Conservation (phyloP, 1,284 basidiomycete genomes). For the Naganishia albida region DNA sequence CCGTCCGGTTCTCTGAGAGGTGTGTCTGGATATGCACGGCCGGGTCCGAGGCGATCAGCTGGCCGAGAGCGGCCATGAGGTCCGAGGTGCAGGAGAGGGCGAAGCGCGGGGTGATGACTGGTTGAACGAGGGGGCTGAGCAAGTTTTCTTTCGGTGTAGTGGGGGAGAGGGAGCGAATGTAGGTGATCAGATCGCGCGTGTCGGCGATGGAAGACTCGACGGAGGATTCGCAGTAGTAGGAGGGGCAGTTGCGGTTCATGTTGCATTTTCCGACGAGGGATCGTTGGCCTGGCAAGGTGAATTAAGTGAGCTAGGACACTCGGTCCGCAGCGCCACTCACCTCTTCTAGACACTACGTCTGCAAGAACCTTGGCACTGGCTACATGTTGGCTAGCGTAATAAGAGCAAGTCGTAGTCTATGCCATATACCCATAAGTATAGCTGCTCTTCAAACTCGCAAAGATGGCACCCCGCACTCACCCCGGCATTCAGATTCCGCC, state of each 20-base stretch:
- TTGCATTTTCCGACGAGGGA: slow-evolving; percentile 90
- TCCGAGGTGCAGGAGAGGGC: slow-evolving; percentile 83
- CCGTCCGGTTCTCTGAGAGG: slow-evolving; percentile 79
- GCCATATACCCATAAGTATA: not conserved
- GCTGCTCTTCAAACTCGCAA: too few relatives aligned
- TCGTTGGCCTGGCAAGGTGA: slow-evolving; percentile 66
- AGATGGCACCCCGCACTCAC: slow-evolving; percentile 65
- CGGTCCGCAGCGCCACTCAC: slow-evolving; percentile 51
- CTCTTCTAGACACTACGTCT: slow-evolving; percentile 67
- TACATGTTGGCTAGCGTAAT: slow-evolving; percentile 82
- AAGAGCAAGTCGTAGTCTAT: slow-evolving; percentile 90
- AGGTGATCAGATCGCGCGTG: slow-evolving; percentile 67
- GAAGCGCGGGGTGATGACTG: slow-evolving; percentile 91
- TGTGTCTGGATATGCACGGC: slow-evolving; percentile 85
- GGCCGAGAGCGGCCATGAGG: slow-evolving; percentile 68
- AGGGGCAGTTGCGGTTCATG: slow-evolving; percentile 78
- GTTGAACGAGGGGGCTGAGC: slow-evolving; percentile 66
- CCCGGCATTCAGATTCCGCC: slow-evolving; percentile 71
- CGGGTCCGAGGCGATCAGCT: slow-evolving; percentile 56
- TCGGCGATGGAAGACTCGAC: slow-evolving; percentile 61
- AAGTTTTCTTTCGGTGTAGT: slow-evolving; percentile 13
- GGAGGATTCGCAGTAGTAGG: slow-evolving; percentile 71
- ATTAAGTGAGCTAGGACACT: not conserved
- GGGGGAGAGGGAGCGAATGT: slow-evolving; percentile 47
- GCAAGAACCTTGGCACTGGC: slow-evolving; percentile 80